Evolutionary conservation across 495 filamentous ascomycete genomes (phyloP), one percentile per base, ranked within the genome.

Genomic region (Letharia columbiana): DNA sequence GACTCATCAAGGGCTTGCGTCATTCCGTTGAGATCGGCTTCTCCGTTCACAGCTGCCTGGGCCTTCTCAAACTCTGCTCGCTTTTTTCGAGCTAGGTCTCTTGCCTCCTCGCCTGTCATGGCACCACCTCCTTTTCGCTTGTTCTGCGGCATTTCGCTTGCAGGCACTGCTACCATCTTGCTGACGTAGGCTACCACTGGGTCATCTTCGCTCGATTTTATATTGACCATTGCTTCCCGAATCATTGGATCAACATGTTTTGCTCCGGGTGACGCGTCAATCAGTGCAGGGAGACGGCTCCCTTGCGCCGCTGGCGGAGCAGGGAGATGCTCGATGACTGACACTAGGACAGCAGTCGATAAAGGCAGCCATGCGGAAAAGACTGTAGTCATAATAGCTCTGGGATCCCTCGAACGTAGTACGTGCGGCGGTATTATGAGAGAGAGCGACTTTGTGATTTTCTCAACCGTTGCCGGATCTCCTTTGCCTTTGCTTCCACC

Each of bases 81-180:
- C 78, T 96, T 97, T 74, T 86, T 89, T n/a, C 91, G 84, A 0
- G 86, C 93, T 52, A 95, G 71, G 67, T 97, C 92, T 65, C 90
- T 79, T 15, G 95, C 96, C 75, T 97, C 95, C 52, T 94, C 95
- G 0, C 90, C 87, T 62, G 84, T 93, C 70, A 99, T 82, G 40
- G 84, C 81, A 23, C 71, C 73, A 2, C 88, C 88, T 40, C 75
- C 76, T 68, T 87, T 84, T 39, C 89, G 84, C 72, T 87, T 93
- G 67, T 92, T 91, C 61, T 91, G 81, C 3, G 87, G 86, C 23
- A 99, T 81, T 67, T 98, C 92, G 71, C 90, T 96, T 71, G 92
- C 90, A 3, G 91, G 92, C 23, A 98, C 84, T 2, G 94, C 91
- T 31, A 96, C 89, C 92, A 99, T 96, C 76, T 99, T 99, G 76